Evolutionary conservation across 2,329 filamentous ascomycete genomes (phyloP), one percentile per base, ranked within the genome.

Genomic region (Ceratocystis alfenasii): DNA sequence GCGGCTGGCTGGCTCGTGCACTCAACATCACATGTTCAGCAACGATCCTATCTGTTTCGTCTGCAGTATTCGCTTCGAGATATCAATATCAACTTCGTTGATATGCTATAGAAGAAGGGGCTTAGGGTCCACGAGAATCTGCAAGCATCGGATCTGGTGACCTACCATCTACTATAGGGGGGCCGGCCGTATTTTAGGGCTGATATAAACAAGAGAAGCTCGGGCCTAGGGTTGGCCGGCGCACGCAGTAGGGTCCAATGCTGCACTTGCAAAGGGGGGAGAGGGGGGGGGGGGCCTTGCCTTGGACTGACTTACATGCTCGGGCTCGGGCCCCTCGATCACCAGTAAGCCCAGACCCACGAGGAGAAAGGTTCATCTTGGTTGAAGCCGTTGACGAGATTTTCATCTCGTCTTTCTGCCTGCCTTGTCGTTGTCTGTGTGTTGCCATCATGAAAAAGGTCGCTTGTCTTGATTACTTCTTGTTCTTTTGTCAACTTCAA

Each of bases 391-490:
- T 59, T n/a, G 7, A 7, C 3, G 53, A 30, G 53, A 59, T 59
- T 59, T 41, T 59, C 53, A 59, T 59, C 53, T 59, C 28, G 53
- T 59, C 53, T 59, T 59, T 33, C 17, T 41, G 36, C 36, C 48
- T 53, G 20, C 8, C 25, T 53, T 12, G 12, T 53, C 48, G 46
- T 17, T 25, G 53, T 59, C 53, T 25, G 53, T 59, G 53, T 33
- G 53, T 6, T 41, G 8, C 10, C 36, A 41, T 41, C 1, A 41
- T 41, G 36, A 41, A 41, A 41, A 41, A 12, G 36, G 10, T 41
- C 53, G 28, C 28, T 25, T 36, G 28, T 33, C 53, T 59, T 33
- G 53, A 59, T 59, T 30, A 5, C n/a, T 25, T 33, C 28, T 22
- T 59, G 33, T 36, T 59, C n/a, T 59, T 8, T 59, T 15, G 7